Evolutionary conservation across 805 yeast genomes (phyloP), one percentile per base, ranked within the genome.

Genomic region (Grigorovia transvaalensis): DNA sequence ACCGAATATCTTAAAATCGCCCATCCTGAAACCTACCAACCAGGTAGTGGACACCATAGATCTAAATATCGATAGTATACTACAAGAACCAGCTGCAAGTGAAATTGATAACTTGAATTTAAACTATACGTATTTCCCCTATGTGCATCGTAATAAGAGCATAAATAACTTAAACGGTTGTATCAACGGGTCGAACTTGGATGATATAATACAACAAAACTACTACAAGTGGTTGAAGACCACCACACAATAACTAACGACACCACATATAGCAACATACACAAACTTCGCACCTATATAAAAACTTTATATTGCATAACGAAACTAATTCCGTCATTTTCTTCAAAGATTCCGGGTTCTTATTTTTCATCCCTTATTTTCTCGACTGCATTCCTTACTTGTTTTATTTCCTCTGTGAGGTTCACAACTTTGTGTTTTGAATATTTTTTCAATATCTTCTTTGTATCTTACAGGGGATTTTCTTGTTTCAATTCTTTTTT

Each of bases 41-140:
- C 42, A 38, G 15, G 15, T 38, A 33, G 38, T 33, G 38, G 38
- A 33, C 38, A 33, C 38, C 15, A 33, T 33, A 33, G 38, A 33
- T 33, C 15, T 11, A 9, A 33, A 33, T 11, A 11, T 33, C 11
- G 38, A 33, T 33, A 33, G 15, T 33, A 33, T 33, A 33, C 15
- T 33, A 9, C 15, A 33, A 9, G 15, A 13, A 33, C 38, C 38
- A 33, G 15, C 38, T 5, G 15, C 38, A 13, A 33, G 15, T n/a
- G 42, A 38, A 15, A 38, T 38, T 38, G 42, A 38, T 15, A 38
- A 38, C 8, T 38, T 38, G 42, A 38, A 38, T 8, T 9, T 38
- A 15, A 38, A 38, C 15, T 38, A 13, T n/a, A 38, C 17, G 15
- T 38, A 17, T 15, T 64, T 45, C 63, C 66, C 66, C 54, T 64